phyloP scores from a whole-genome alignment of 1,139 yeast species.

The Taiozyma onychis region DNA sequence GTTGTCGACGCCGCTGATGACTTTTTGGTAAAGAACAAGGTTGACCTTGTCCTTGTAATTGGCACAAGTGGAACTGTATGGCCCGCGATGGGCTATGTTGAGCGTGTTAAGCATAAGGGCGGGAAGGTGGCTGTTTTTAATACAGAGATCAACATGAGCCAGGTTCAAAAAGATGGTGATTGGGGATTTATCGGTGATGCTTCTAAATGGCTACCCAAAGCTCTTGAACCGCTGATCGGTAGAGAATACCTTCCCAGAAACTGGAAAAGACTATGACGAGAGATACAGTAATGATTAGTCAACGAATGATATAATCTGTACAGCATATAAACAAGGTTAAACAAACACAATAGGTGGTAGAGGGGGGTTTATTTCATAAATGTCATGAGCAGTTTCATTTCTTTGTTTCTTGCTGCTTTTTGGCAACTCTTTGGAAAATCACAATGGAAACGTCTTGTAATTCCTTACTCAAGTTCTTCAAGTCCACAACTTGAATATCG shows the following conservation, averaged over 20 bases:
- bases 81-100: conserved; percentile 91
- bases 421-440: conserved; percentile 46
- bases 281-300: neutral
- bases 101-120: conserved; percentile 62
- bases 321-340: neutral
- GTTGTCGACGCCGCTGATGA: conserved; percentile 64
- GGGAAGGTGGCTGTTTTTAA: conserved; percentile 84
- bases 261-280: conserved; percentile 18
- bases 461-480: conserved; percentile 40
- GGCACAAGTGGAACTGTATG: conserved; percentile 85
- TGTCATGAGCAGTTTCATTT: neutral
- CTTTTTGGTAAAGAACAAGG: conserved; percentile 51
- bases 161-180: conserved; percentile 37
- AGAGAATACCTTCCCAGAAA: conserved; percentile 24
- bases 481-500: conserved; percentile 22
- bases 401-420: conserved; percentile 29
- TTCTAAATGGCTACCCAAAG: conserved; percentile 60
- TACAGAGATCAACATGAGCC: conserved; percentile 45
- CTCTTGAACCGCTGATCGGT: conserved; percentile 48
- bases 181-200: conserved; percentile 88
- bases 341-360: neutral
- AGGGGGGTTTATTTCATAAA: neutral
- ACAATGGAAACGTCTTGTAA: conserved; percentile 46
- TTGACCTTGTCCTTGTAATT: conserved; percentile 72
- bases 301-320: neutral